Base-by-base conservation (phyloP, 75 land plant species). In the Pinus tabuliformis region DNA sequence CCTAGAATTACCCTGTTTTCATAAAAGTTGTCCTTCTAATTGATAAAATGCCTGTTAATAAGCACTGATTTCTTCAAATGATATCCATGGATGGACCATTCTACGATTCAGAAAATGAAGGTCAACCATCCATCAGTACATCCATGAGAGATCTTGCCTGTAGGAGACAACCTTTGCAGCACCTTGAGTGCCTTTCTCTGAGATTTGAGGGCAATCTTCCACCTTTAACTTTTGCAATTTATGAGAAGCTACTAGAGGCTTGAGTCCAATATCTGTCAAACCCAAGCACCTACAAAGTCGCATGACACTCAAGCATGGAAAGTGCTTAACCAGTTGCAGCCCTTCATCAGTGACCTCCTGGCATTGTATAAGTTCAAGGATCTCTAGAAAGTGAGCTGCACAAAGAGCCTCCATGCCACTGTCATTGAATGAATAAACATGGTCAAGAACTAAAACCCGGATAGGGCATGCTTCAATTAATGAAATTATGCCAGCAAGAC, bases 321-420 rank as follows among this genome's bases (percentile, higher is more conserved):
- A 82, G 42, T 83, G 81, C 33, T 59, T 49, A 6, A 87, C 71
- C 63, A 85, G 76, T 66, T 77, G 78, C 39, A 94, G 49, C 26
- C 97, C 97, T 33, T 83, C 86, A 76, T 91, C 94, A 42, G 68
- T 89, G 7, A 91, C 86, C 80, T 85, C 89, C 77, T 89, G 94
- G 76, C 94, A 91, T 66, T 78, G 81, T 1, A 76, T 74, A 56
- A 94, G 85, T 70, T 91, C 92, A 24, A 94, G 66, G 11, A 63
- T 80, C 78, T 87, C 81, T 58, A 91, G 79, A 37, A 76, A 80
- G 7, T 71, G 61, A 45, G 88, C 86, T 13, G 76, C 83, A 75
- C 89, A 85, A 2, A 93, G 84, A n/a, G 94, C 92, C 63, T 88
- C 83, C 94, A 94, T 91, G 61, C 89, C 90, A 65, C 36, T 18